phyloP scores from a whole-genome alignment of 164 flowering plant genomes.

The Macadamia tetraphylla region DNA sequence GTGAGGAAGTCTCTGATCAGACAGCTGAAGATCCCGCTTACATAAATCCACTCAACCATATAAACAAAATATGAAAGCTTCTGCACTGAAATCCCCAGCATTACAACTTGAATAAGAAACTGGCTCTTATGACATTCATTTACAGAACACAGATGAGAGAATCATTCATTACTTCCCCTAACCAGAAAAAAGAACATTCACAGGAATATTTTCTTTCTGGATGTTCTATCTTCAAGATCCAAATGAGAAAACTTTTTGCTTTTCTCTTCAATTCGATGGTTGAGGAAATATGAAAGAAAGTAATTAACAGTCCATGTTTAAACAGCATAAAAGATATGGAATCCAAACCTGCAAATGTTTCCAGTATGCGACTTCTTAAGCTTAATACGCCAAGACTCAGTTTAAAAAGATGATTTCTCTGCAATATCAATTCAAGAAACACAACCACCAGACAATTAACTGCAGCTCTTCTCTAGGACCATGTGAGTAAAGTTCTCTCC shows the following conservation, averaged over 20 bases:
- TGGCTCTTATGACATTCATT: background rate
- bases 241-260: background rate
- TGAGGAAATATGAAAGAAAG: background rate
- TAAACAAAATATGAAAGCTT: background rate
- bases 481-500: background rate
- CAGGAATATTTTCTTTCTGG: background rate
- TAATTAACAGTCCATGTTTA: background rate
- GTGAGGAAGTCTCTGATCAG: conserved; percentile 13
- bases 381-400: conserved; percentile 8
- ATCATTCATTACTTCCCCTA: background rate
- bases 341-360: conserved; percentile 6
- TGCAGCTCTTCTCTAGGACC: conserved; percentile 5
- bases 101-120: conserved; percentile 2
- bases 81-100: background rate
- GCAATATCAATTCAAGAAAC: background rate
- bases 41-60: background rate
- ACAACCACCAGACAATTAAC: background rate
- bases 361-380: background rate
- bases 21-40: conserved; percentile 14
- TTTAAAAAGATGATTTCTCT: conserved; percentile 4
- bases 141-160: background rate
- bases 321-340: conserved; percentile 6
- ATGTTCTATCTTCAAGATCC: background rate
- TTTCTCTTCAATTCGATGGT: background rate
- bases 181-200: background rate